Evolutionary conservation across 192 early-diverging fungal species (phyloP).

Genomic region (Mortierella claussenii): DNA sequence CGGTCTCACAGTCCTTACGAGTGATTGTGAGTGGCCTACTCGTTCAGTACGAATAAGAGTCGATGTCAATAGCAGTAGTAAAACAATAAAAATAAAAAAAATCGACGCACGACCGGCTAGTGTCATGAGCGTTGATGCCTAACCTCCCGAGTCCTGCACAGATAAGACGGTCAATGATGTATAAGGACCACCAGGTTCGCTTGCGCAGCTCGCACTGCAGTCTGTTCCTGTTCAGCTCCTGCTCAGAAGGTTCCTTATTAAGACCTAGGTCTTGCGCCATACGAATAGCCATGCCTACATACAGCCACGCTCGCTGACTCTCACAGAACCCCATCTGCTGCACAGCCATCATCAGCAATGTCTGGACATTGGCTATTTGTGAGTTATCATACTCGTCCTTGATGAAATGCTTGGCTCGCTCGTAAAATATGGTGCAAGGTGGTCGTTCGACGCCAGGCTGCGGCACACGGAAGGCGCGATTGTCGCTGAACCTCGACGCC

Average conservation of each 20-base stretch:
- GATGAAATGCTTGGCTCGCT: conserved; percentile 75
- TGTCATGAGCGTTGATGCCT: too few species aligned
- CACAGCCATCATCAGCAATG: conserved; percentile 71
- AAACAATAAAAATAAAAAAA: neutral
- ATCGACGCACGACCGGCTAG: conserved; percentile 5
- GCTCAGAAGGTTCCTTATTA: conserved; percentile 65
- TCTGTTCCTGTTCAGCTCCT: conserved; percentile 61
- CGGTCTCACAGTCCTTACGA: conserved; percentile 62
- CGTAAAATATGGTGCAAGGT: conserved; percentile 63
- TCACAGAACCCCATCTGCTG: conserved; percentile 80
- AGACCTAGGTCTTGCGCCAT: conserved; percentile 83
- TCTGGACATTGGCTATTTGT: conserved; percentile 69
- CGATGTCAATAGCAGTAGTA: neutral
- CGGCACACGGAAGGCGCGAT: conserved; percentile 50
- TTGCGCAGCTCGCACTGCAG: conserved; percentile 65
- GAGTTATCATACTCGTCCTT: conserved; percentile 74
- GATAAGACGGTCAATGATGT: conserved; percentile 74
- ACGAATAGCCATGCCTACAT: conserved; percentile 70
- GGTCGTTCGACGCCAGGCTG: conserved; percentile 57
- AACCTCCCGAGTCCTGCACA: conserved; percentile 74
- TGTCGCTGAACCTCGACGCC: conserved; percentile 60
- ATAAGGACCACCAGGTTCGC: conserved; percentile 83
- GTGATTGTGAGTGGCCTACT: conserved; percentile 59
- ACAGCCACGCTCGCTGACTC: conserved; percentile 76
- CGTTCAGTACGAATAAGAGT: neutral